Percentiles rank a stretch among this genome's conserved stretches.
phyloP scores from a whole-genome alignment of 768 basidiomycete genomes.

The Phylloporus scabripes region DNA sequence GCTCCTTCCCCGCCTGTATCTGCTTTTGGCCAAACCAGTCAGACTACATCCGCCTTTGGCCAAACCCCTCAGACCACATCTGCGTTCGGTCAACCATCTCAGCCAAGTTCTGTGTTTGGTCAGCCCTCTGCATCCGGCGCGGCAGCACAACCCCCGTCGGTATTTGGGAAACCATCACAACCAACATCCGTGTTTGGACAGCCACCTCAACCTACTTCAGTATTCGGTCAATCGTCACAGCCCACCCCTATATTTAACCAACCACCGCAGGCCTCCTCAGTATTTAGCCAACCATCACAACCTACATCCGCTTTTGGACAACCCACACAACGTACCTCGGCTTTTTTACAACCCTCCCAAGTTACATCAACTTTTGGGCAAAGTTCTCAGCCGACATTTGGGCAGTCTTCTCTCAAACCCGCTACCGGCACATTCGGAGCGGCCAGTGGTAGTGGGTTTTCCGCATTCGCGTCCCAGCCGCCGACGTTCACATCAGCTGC shows the following conservation, averaged over 20 bases:
- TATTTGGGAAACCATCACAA: slow-evolving; percentile 26
- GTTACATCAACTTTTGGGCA: slow-evolving; percentile 32
- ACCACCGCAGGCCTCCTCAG: slow-evolving; percentile 30
- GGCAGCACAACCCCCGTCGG: slow-evolving; percentile 24
- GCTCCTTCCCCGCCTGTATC: slow-evolving; percentile 30
- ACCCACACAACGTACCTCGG: slow-evolving; percentile 20
- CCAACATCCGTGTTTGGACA: slow-evolving; percentile 22
- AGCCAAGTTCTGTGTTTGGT: slow-evolving; percentile 34
- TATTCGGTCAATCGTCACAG: slow-evolving; percentile 32
- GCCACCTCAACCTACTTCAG: slow-evolving; percentile 27
- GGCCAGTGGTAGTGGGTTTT: slow-evolving; percentile 41
- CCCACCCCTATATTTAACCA: slow-evolving; percentile 27
- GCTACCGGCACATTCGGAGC: slow-evolving; percentile 47
- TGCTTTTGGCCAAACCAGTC: slow-evolving; percentile 35
- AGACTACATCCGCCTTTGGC: slow-evolving; percentile 34
- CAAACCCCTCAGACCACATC: slow-evolving; percentile 25
- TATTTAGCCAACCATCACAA: slow-evolving; percentile 34
- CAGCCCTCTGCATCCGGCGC: slow-evolving; percentile 34
- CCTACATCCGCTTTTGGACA: slow-evolving; percentile 29
- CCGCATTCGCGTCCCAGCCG: slow-evolving; percentile 46
- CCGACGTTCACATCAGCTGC: slow-evolving; percentile 35
- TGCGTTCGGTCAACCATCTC: slow-evolving; percentile 31
- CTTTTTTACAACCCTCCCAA: slow-evolving; percentile 31
- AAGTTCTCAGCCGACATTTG: slow-evolving; percentile 31
- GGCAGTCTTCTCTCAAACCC: slow-evolving; percentile 40